phyloP scores from a whole-genome alignment of 2,329 filamentous ascomycete species.

The Penicillium sumatraense region DNA sequence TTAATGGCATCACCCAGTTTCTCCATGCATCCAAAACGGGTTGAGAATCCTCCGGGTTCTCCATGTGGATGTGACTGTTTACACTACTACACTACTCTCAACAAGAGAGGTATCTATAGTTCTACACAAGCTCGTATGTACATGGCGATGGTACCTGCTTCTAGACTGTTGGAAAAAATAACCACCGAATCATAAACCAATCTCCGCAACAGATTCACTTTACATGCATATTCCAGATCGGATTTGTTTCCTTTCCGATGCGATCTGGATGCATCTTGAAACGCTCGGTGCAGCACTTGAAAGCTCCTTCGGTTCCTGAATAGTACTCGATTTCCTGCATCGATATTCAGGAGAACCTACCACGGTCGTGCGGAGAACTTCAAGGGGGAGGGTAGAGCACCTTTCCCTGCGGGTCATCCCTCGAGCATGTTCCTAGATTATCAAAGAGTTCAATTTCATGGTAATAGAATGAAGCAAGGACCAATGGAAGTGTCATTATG shows the following conservation, averaged over 20 bases:
- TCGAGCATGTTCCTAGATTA: conserved; percentile 17
- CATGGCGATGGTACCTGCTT: not conserved
- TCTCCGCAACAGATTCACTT: not conserved
- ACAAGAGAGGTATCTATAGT: not conserved
- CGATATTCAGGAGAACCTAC: conserved; percentile 27
- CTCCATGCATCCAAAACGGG: conserved; percentile 16
- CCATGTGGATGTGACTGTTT: conserved; percentile 13
- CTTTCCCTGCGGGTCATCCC: conserved; percentile 21
- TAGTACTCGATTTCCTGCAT: conserved; percentile 17
- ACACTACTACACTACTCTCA: not conserved
- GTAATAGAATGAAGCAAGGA: conserved; percentile 42
- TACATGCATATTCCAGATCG: conserved; percentile 21
- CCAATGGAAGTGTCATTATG: conserved; percentile 15
- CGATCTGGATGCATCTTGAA: conserved; percentile 24
- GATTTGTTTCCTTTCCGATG: conserved; percentile 7
- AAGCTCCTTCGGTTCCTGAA: not conserved
- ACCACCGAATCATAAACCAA: not conserved
- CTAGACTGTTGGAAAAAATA: conserved; percentile 5
- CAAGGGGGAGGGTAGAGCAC: conserved; percentile 14
- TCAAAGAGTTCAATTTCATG: conserved; percentile 12
- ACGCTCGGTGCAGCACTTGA: conserved; percentile 13
- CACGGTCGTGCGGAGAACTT: conserved; percentile 11
- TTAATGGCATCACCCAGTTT: conserved; percentile 27
- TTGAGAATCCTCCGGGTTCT: conserved; percentile 12
- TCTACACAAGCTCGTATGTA: not conserved